Evolutionary conservation across 179 eudicot species (phyloP), one percentile per base, ranked within the genome.

Genomic region (Silene coronaria): DNA sequence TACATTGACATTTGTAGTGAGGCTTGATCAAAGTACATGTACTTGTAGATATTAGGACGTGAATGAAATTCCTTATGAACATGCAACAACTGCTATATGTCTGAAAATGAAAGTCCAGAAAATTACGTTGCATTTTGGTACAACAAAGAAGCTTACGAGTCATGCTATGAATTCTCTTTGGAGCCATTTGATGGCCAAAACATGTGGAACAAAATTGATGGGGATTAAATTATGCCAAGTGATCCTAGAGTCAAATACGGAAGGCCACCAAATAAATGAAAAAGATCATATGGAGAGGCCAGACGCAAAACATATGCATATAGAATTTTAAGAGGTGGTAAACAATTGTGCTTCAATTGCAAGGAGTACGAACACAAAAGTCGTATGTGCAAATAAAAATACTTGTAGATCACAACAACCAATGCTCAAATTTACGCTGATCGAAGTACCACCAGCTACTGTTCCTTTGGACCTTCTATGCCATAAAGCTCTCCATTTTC

Each of bases 201-300:
- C 2, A 2, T 71, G 14, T 53, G 32, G 32, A 28, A 28, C 2
- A 28, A 28, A 28, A 28, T 28, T 28, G 32, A 32, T 32, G 36
- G 36, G 64, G 16, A 34, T 22, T n/a, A 9, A 13, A 45, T 69
- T 23, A 23, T 45, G 13, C 59, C 19, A 21, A 69, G 58, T 69
- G 72, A 22, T 46, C 72, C 59, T 4, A 22, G 34, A 6, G 59
- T 69, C 0, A 69, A 22, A 30, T 13, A 23, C 2, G 57, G 59
- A 26, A 69, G 58, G 14, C 72, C 72, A 4, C 10, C 72, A 22
- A 69, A 69, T 45, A 45, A 69, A 11, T 23, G 72, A 7, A 69
- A 69, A 17, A 69, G 7, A 10, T 55, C 58, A 45, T 69, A 69
- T 69, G 72, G 72, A 2, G 59, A 69, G 23, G 19, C 19, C 11